Evolutionary conservation across 768 basidiomycete species (phyloP), one percentile per base, ranked within the genome.

Genomic region (Holtermannia corniformis): DNA sequence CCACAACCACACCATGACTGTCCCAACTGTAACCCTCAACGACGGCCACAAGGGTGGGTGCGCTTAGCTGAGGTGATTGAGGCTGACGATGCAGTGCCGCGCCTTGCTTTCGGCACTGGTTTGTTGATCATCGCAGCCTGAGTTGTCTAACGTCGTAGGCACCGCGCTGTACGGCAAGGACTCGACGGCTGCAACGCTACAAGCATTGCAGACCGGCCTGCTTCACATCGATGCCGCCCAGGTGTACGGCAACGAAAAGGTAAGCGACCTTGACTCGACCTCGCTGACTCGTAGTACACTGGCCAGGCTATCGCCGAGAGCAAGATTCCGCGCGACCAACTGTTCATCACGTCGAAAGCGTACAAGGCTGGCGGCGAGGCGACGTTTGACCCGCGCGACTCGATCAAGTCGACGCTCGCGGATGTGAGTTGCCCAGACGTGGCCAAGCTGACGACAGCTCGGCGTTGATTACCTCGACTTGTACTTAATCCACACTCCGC

Each of bases 301-400:
- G 71, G 70, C 1, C 43, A 51, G 7, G 72, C 64, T 0, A 52
- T 72, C 25, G 52, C 54, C 20, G 45, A 56, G 19, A 37, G 44
- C 42, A 59, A 57, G 1, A 22, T 68, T 7, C 41, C 60, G 0
- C 52, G 67, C 14, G 61, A 64, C 24, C 16, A 55, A 49, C 67
- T 85, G 3, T 85, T 77, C 69, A 75, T 85, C 57, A 81, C 81
- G 4, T 57, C 59, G 24, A 65, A 58, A 42, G 44, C 49, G n/a
- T n/a, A n/a, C 32, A 37, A 37, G 7, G 10, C 32, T 16, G 32
- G 32, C 16, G 32, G 22, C n/a, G n/a, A 14, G 22, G 2, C 2
- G 32, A 37, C 32, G n/a, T 37, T 37, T 37, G 32, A 37, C 32
- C 10, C 16, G 10, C 7, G 32, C 10, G 10, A 16, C 10, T 37